A percentile compares a stretch with the other conserved stretches of the same genome.
Conservation (phyloP, 2,329 filamentous ascomycete species). For the Epichloe aotearoae region DNA sequence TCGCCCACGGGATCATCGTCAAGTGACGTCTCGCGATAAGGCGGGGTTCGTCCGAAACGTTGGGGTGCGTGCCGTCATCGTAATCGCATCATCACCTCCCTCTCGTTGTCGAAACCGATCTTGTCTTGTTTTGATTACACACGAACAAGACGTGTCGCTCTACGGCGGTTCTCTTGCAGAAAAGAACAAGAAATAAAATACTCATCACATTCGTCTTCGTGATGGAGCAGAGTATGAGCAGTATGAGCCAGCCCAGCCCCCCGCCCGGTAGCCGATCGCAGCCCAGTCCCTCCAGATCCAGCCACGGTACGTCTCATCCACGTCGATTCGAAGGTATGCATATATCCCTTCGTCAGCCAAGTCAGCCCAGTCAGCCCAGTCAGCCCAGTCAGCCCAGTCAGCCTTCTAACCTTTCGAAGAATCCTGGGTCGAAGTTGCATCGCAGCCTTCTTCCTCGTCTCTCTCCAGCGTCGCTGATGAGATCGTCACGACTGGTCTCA, state of each 20-base stretch:
- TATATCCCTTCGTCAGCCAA: not conserved
- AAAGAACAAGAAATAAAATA: no score
- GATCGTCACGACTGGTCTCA: slow-evolving; percentile 78
- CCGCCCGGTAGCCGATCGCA: slow-evolving; percentile 12
- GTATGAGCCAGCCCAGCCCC: slow-evolving; percentile 14
- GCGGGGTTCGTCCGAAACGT: slow-evolving; percentile 2
- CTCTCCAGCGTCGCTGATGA: slow-evolving; percentile 77
- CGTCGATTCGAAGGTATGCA: slow-evolving; percentile 25
- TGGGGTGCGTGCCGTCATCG: not conserved
- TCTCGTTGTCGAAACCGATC: not conserved
- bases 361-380: not conserved
- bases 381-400: not conserved
- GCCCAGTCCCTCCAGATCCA: slow-evolving; percentile 14
- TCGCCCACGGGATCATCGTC: not conserved
- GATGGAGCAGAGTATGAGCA: slow-evolving; percentile 17
- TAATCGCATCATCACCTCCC: slow-evolving; percentile 1
- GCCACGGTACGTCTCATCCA: slow-evolving; percentile 18
- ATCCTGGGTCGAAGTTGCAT: slow-evolving; percentile 92
- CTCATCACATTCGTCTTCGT: not conserved
- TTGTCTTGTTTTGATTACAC: not conserved
- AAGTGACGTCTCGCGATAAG: slow-evolving; percentile 3
- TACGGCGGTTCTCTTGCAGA: no score
- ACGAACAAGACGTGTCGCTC: not conserved
- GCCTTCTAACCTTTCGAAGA: slow-evolving; percentile 38
- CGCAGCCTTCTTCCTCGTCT: slow-evolving; percentile 86